A percentile compares a stretch with the other conserved stretches of the same genome.
Conservation (phyloP, 2,329 filamentous ascomycete genomes). For the Microcyclospora tardicrescens region DNA sequence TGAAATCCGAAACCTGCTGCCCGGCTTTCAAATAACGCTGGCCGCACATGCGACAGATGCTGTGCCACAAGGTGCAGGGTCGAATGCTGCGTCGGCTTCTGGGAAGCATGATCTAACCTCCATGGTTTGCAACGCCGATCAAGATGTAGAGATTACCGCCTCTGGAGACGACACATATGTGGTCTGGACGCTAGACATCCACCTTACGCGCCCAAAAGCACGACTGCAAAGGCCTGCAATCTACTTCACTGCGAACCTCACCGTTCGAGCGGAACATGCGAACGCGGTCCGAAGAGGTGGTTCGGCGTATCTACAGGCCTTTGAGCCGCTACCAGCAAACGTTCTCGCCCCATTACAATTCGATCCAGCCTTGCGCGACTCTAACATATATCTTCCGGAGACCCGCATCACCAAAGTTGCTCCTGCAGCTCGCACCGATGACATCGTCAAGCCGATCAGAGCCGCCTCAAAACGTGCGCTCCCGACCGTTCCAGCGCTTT, state of each 20-base stretch:
- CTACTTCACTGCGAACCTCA: constrained; percentile 40
- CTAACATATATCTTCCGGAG: constrained; percentile 56
- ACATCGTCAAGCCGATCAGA: constrained; percentile 50
- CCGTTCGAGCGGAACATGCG: constrained; percentile 13
- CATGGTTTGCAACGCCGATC: constrained; percentile 4
- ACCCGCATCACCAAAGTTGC: constrained; percentile 62
- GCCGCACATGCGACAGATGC: constrained; percentile 22
- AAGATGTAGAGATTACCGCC: constrained; percentile 9
- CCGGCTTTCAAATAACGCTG: constrained; percentile 15
- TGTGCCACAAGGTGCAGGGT: constrained; percentile 16
- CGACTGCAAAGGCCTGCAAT: constrained; percentile 54
- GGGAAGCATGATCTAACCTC: constrained; percentile 19
- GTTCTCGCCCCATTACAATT: constrained; percentile 60
- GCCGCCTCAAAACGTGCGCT: constrained; percentile 51
- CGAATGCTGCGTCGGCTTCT: constrained; percentile 15
- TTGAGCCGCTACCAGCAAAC: constrained; percentile 57
- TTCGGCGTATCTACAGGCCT: constrained; percentile 56
- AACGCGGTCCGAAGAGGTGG: constrained; percentile 41
- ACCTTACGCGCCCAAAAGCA: constrained; percentile 34
- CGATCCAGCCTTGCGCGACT: constrained; percentile 37
- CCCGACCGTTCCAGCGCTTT: constrained; percentile 54
- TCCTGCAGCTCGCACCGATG: constrained; percentile 50
- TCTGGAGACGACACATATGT: constrained; percentile 13
- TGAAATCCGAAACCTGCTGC: constrained; percentile 11
- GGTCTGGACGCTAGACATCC: constrained; percentile 17